These are phyloP conservation scores for Amyloporia xantha DNA, from an alignment of 768 basidiomycete species.

Conservation along the genomic window DNA sequence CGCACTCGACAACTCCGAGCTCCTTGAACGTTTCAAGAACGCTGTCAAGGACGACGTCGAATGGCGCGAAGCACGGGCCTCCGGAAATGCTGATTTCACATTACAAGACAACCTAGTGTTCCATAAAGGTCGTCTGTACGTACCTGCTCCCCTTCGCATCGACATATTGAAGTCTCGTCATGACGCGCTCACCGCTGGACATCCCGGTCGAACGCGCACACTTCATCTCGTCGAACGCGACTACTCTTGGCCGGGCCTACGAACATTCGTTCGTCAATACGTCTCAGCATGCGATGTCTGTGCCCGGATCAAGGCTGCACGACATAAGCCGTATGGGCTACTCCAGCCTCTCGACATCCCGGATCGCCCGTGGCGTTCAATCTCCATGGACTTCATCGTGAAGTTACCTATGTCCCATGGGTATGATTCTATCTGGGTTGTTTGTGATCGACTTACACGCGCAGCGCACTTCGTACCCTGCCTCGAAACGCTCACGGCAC, in stretches of 20 bases:
- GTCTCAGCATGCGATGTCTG: slow-evolving; percentile 26
- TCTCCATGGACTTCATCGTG: slow-evolving; percentile 19
- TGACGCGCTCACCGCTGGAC: slow-evolving; percentile 32
- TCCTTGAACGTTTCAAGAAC: slow-evolving; percentile 13
- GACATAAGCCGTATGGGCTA: slow-evolving; percentile 20
- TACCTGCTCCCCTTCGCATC: slow-evolving; percentile 28
- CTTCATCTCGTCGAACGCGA: slow-evolving; percentile 25
- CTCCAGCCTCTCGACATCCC: slow-evolving; percentile 28
- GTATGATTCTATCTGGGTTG: slow-evolving; percentile 14
- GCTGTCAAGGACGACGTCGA: slow-evolving; percentile 10
- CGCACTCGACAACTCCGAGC: slow-evolving; percentile 16
- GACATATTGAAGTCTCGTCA: slow-evolving; percentile 28
- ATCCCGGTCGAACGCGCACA: slow-evolving; percentile 33
- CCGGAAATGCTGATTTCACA: slow-evolving; percentile 10
- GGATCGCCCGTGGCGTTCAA: slow-evolving; percentile 6
- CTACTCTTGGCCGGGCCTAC: slow-evolving; percentile 35
- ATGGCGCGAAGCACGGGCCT: slow-evolving; percentile 15
- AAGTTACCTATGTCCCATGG: slow-evolving; percentile 17
- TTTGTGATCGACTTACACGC: slow-evolving; percentile 6
- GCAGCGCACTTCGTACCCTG: slow-evolving; percentile 10
- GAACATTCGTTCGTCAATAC: slow-evolving; percentile 23
- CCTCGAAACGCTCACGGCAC: slow-evolving; percentile 9
- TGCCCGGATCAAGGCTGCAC: slow-evolving; percentile 20
- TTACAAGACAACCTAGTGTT: slow-evolving; percentile 14
- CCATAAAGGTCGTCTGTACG: slow-evolving; percentile 21